A percentile compares a stretch with the other conserved stretches of the same genome.
phyloP scores from a whole-genome alignment of 306 rosid genomes.

The Malus orientalis region DNA sequence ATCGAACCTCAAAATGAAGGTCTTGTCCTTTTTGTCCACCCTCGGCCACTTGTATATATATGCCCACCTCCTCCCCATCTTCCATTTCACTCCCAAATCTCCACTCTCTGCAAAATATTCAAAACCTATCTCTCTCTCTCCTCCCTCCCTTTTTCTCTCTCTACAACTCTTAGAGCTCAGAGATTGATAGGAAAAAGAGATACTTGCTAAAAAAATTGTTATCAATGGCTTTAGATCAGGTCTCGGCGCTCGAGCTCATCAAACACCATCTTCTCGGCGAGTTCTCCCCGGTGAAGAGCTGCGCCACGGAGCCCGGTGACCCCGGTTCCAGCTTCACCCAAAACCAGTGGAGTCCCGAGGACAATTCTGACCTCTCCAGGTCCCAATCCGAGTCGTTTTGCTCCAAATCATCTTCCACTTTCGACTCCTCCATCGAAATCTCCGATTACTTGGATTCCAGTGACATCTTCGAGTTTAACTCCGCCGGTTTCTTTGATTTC shows the following conservation, averaged over 20 bases:
- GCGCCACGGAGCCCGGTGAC: not conserved
- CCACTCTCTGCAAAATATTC: not conserved
- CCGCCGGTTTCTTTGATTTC: constrained; percentile 23
- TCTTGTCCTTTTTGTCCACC: not conserved
- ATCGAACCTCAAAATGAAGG: constrained; percentile 3
- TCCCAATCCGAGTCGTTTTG: constrained; percentile 23
- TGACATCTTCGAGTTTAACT: constrained; percentile 9
- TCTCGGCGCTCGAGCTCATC: constrained; percentile 38
- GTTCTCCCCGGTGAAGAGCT: constrained; percentile 38
- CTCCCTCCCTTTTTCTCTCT: not conserved
- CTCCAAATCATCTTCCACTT: constrained; percentile 24
- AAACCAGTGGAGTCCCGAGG: not conserved
- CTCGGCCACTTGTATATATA: constrained; percentile 9
- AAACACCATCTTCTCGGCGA: constrained; percentile 67
- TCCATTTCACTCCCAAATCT: constrained; percentile 19
- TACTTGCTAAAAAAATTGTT: not conserved
- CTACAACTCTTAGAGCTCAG: not conserved
- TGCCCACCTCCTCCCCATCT: constrained; percentile 7
- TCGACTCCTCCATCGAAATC: constrained; percentile 21
- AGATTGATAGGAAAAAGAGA: not conserved
- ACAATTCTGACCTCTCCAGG: not conserved
- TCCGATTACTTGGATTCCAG: constrained; percentile 15
- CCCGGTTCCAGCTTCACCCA: not conserved
- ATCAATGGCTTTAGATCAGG: constrained; percentile 35
- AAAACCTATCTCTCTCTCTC: not conserved